Evolutionary conservation across 1,139 yeast genomes (phyloP).

Genomic region (Kodamaea derodonti): DNA sequence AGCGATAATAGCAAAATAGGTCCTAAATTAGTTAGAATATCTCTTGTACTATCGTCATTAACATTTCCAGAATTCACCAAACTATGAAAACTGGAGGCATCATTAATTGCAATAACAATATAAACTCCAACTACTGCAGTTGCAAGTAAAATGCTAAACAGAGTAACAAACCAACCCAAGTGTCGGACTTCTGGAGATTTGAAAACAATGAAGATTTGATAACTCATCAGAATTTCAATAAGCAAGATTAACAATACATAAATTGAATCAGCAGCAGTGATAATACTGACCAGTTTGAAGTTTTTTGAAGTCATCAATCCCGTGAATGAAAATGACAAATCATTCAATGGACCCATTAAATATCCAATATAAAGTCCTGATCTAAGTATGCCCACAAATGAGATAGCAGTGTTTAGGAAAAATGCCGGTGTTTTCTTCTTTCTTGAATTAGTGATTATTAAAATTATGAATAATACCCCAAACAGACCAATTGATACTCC

Average conservation of each 20-base stretch:
- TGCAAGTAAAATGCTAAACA: constrained; percentile 40
- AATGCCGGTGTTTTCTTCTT: constrained; percentile 64
- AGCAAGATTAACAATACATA: constrained; percentile 55
- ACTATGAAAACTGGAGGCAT: not conserved
- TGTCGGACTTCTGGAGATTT: constrained; percentile 44
- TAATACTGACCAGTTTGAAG: not conserved
- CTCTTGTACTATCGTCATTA: constrained; percentile 5
- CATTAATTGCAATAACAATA: constrained; percentile 30
- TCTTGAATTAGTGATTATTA: constrained; percentile 36
- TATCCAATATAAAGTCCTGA: constrained; percentile 56
- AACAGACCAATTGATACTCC: constrained; percentile 31
- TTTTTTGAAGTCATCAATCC: constrained; percentile 26
- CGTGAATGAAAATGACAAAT: constrained; percentile 50
- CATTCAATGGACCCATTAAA: constrained; percentile 48
- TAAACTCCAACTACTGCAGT: constrained; percentile 51
- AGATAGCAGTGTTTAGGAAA: constrained; percentile 58
- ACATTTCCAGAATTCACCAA: not conserved
- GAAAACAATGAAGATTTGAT: constrained; percentile 70
- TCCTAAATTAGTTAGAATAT: constrained; percentile 46
- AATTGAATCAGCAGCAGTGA: constrained; percentile 50
- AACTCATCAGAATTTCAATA: constrained; percentile 62
- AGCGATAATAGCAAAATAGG: constrained; percentile 66
- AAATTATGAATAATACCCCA: constrained; percentile 18
- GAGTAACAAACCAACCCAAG: constrained; percentile 38
- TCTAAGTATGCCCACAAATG: constrained; percentile 53